These are phyloP conservation scores for Medicago ruthenica DNA, from an alignment of 306 rosid genomes.

Conservation along the genomic window DNA sequence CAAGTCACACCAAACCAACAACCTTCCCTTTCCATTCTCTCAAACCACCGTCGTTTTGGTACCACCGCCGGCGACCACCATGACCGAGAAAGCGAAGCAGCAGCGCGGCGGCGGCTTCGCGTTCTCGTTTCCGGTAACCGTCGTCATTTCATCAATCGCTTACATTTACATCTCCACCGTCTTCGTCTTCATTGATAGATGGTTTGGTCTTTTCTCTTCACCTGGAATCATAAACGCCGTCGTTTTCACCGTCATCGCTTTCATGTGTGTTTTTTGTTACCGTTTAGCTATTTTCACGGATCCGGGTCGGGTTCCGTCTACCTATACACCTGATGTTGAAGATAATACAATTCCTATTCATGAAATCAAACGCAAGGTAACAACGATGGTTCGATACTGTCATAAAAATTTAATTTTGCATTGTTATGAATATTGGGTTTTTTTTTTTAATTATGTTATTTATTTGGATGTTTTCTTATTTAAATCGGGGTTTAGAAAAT, in stretches of 20 bases:
- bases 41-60: constrained; percentile 90
- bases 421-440: no score
- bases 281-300: constrained; percentile 61
- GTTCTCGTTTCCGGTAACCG: constrained; percentile 69
- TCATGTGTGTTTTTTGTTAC: constrained; percentile 64
- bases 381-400: not conserved
- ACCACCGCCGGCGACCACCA: constrained; percentile 88
- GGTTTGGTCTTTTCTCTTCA: constrained; percentile 93
- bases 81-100: constrained; percentile 59
- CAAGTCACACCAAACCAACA: not conserved
- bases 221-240: constrained; percentile 83
- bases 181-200: constrained; percentile 77
- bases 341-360: constrained; percentile 70
- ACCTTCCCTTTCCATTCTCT: not conserved
- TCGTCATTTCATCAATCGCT: constrained; percentile 63
- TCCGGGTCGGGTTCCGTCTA: constrained; percentile 90
- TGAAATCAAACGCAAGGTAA: constrained; percentile 97
- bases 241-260: constrained; percentile 74
- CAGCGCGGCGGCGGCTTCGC: constrained; percentile 52
- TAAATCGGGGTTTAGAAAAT: not conserved
- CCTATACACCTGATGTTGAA: constrained; percentile 80
- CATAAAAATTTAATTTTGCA: not conserved
- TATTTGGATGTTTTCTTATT: not conserved
- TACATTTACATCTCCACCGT: constrained; percentile 78
- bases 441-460: not conserved